phyloP scores from a whole-genome alignment of 345 rosid genomes.

The Brassica incana region DNA sequence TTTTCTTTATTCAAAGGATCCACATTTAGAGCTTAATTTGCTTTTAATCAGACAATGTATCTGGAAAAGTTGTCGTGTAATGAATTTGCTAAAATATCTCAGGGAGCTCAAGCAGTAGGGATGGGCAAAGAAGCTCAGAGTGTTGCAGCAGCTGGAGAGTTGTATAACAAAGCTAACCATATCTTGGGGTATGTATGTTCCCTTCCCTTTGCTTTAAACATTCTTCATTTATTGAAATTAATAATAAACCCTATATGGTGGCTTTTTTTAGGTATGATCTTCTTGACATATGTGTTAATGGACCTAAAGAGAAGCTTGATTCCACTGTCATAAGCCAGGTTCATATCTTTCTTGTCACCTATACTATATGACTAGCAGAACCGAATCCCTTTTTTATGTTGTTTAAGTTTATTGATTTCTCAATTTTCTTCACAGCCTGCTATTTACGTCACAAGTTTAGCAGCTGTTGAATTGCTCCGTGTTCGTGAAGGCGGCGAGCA shows the following conservation, averaged over 20 bases:
- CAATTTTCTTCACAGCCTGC: slow-evolving; percentile 73
- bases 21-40: too few species aligned
- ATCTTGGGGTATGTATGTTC: slow-evolving; percentile 45
- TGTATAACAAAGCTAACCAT: slow-evolving; percentile 81
- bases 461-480: slow-evolving; percentile 90
- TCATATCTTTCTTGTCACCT: not conserved
- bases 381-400: not conserved
- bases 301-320: slow-evolving; percentile 96
- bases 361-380: not conserved
- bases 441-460: slow-evolving; percentile 95
- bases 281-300: slow-evolving; percentile 76
- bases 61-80: not conserved
- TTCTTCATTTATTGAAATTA: too few species aligned
- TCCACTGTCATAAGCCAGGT: slow-evolving; percentile 98
- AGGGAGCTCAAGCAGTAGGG: slow-evolving; percentile 98
- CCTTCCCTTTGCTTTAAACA: too few species aligned
- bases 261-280: slow-evolving; percentile 85
- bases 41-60: too few species aligned
- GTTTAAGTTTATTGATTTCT: not conserved
- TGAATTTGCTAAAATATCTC: slow-evolving; percentile 13
- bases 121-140: slow-evolving; percentile 94
- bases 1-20: too few species aligned
- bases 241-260: too few species aligned
- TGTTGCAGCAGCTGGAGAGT: slow-evolving; percentile 70
- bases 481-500: slow-evolving; percentile 82